Evolutionary conservation across 805 yeast species (phyloP).

Genomic region (Lachancea meyersii): DNA sequence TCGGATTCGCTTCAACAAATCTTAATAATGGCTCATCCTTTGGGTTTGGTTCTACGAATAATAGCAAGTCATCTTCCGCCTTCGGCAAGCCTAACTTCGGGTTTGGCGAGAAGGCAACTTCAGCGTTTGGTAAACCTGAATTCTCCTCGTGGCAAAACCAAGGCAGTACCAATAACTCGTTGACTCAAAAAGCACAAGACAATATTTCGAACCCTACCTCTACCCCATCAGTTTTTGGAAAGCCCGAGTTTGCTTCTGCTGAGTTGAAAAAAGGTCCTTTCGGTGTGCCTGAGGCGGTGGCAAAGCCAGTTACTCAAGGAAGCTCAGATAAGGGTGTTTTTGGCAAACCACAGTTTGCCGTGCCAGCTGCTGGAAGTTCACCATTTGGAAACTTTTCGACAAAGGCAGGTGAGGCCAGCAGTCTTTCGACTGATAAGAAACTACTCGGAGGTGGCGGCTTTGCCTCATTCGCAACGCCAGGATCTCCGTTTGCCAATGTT

Average conservation of each 20-base stretch:
- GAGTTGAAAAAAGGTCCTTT: background rate
- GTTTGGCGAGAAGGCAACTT: background rate
- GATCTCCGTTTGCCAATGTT: constrained; percentile 3
- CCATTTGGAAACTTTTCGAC: background rate
- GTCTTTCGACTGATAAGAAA: background rate
- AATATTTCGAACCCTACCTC: background rate
- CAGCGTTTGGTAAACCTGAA: background rate
- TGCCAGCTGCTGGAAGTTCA: constrained; percentile 17
- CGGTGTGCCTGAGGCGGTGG: background rate
- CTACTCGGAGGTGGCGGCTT: background rate
- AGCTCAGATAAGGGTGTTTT: background rate
- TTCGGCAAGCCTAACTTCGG: background rate
- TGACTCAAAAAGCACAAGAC: background rate
- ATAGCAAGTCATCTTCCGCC: background rate
- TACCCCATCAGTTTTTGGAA: background rate
- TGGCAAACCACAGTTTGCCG: constrained; percentile 13
- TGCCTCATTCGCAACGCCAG: constrained; percentile 3
- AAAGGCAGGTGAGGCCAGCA: background rate
- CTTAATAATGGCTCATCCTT: background rate
- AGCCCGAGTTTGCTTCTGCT: background rate
- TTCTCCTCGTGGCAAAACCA: background rate
- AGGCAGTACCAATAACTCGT: too few species aligned
- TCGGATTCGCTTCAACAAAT: background rate
- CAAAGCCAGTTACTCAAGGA: background rate
- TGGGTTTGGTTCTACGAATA: background rate